Evolutionary conservation across 345 rosid genomes (phyloP), one percentile per base, ranked within the genome.

Genomic region (Firmiana major): DNA sequence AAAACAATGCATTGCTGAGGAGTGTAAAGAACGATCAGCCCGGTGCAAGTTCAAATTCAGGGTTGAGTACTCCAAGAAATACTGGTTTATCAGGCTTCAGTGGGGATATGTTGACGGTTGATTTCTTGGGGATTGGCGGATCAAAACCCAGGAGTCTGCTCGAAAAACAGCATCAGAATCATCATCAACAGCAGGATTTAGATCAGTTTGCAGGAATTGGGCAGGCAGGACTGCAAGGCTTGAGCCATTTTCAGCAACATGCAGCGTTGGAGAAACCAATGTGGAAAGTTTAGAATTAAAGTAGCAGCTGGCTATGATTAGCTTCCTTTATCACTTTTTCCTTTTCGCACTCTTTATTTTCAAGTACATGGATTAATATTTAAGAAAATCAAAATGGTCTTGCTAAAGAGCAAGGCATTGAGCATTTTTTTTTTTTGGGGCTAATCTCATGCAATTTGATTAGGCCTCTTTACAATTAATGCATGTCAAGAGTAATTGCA

Each of bases 91-190:
- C 83, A 42, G 69, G 76, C 16, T 84, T 79, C 5, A 77, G 26
- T 24, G 85, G 78, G 62, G 89, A 83, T 12, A 75, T 79, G 65
- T 83, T 78, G 85, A 89, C 92, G 0, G 88, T 89, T 59, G 90
- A 89, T 84, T 89, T 89, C 88, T 76, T 89, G 80, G 92, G 92
- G 57, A 59, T 89, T 43, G 88, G 92, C 51, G 86, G 84, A 75
- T 67, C 84, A 58, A 80, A 86, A 62, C 15, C 78, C 1, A 79
- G 83, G 45, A 77, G 42, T 75, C 73, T 81, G 10, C 85, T 79
- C 45, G 85, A 83, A 55, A 73, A 73, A 40, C 63, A 54, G n/a
- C 67, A 80, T 9, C 80, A 51, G 34, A 31, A 31, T 21, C 72
- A 82, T 36, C 82, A 63, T 1, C 71, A 10, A 11, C 51, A 66